Evolutionary conservation across 495 filamentous ascomycete genomes (phyloP), one percentile per base, ranked within the genome.

Genomic region (Bacidia gigantensis): DNA sequence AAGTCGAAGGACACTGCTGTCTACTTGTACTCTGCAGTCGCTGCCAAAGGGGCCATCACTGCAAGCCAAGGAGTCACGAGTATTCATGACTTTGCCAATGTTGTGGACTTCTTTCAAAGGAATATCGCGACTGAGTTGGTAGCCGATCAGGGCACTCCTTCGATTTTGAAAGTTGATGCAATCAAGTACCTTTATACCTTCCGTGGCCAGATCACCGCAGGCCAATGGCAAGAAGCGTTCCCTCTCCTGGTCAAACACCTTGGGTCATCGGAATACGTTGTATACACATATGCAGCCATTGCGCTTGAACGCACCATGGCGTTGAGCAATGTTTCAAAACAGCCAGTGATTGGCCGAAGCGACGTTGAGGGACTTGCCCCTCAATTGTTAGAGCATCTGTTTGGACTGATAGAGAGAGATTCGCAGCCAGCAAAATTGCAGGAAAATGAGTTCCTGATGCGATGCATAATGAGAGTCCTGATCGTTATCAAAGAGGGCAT

Each of bases 381-480:
- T 62, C 85, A 92, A 56, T 74, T 99, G 12, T 68, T 97, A 26
- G 75, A 88, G 54, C 92, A 97, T 60, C 78, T 97, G n/a, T 97
- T 99, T 72, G 77, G 76, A 41, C 71, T 99, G 14, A 87, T 99
- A 52, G 81, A 90, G 56, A 82, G 81, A 54, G 81, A 94, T 55
- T 68, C 72, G 0, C 81, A 82, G 10, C 83, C 93, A 20, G 79
- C 90, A 57, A 97, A 96, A 73, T 80, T 97, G 52, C 92, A 97
- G 63, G 93, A 99, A 67, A 97, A 99, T 61, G 93, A 99, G 63
- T 99, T 95, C 64, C 67, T 99, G 56, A 96, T 99, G 89, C 82
- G 84, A 50, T 97, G 93, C 65, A 84, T 95, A 24, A 99, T 99
- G 93, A 77, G 93, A 49, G 88, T 97, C 9, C 71, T 99, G 52